These are phyloP conservation scores for Speleostelium caveatum DNA, from an alignment of 78 protist genomes.

Conservation along the genomic window DNA sequence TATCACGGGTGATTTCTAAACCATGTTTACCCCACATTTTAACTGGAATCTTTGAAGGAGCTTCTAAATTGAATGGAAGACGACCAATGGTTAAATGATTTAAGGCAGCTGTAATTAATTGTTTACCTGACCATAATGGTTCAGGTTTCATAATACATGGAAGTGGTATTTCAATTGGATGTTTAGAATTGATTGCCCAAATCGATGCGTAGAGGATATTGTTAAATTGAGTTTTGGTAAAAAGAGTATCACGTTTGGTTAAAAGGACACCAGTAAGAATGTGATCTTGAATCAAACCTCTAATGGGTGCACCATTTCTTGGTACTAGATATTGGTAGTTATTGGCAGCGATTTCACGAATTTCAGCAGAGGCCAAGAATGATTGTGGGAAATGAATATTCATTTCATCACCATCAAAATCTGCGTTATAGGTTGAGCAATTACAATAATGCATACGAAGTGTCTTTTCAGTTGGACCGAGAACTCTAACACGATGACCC, in stretches of 20 bases:
- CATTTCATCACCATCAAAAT: constrained; percentile 99
- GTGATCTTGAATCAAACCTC: constrained; percentile 99
- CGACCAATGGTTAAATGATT: constrained; percentile 81
- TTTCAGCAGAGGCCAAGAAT: constrained; percentile 90
- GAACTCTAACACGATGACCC: constrained; percentile 93
- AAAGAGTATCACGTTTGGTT: constrained; percentile 93
- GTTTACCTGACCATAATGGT: constrained; percentile 98
- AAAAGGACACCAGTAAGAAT: constrained; percentile 95
- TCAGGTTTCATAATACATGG: constrained; percentile 95
- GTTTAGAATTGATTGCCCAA: constrained; percentile 52
- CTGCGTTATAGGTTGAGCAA: constrained; percentile 99
- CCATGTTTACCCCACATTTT: constrained; percentile 86
- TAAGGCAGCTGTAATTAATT: constrained; percentile 87
- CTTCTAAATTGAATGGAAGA: constrained; percentile 63
- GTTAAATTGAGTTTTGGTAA: constrained; percentile 63
- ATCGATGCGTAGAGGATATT: constrained; percentile 81
- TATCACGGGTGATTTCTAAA: constrained; percentile 39
- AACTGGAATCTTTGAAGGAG: constrained; percentile 81
- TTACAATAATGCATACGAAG: constrained; percentile 99
- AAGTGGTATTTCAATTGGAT: constrained; percentile 73
- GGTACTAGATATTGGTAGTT: constrained; percentile 93
- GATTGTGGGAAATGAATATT: constrained; percentile 98
- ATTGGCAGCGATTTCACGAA: constrained; percentile 88
- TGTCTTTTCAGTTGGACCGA: constrained; percentile 85
- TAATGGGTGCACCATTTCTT: constrained; percentile 96